A percentile compares a stretch with the other conserved stretches of the same genome.
Conservation (phyloP, 2,329 filamentous ascomycete species). For the Neonectria coccinea region DNA sequence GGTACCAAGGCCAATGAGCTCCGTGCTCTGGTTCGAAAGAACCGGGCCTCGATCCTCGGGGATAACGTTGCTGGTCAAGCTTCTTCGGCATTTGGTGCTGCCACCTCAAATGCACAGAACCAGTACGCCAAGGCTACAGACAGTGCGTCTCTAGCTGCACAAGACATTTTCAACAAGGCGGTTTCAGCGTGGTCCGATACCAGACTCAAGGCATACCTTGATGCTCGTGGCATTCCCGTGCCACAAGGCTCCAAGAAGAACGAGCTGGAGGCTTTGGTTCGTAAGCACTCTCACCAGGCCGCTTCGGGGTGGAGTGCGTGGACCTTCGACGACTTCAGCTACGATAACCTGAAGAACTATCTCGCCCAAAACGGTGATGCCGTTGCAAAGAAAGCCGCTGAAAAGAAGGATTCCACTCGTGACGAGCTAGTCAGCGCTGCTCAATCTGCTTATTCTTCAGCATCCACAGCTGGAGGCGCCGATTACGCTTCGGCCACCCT, state of each 20-base stretch:
- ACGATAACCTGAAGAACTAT: slow-evolving; percentile 74
- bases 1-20: slow-evolving; percentile 92
- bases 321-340: slow-evolving; percentile 83
- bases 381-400: slow-evolving; percentile 68
- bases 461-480: slow-evolving; percentile 67
- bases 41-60: slow-evolving; percentile 78
- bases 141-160: slow-evolving; percentile 69
- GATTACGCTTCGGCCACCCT: slow-evolving; percentile 77
- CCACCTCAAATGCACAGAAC: slow-evolving; percentile 80
- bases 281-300: slow-evolving; percentile 78
- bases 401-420: slow-evolving; percentile 74
- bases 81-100: slow-evolving; percentile 74
- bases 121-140: slow-evolving; percentile 82
- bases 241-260: slow-evolving; percentile 78
- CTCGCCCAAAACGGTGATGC: slow-evolving; percentile 64
- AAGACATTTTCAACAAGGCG: slow-evolving; percentile 75
- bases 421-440: slow-evolving; percentile 79
- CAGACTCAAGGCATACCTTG: slow-evolving; percentile 81
- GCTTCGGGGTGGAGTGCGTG: slow-evolving; percentile 76
- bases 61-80: slow-evolving; percentile 71
- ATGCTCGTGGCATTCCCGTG: slow-evolving; percentile 80
- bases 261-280: slow-evolving; percentile 79
- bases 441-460: slow-evolving; percentile 69
- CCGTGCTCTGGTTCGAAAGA: slow-evolving; percentile 87
- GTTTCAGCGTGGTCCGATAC: slow-evolving; percentile 77